A percentile compares a stretch with the other conserved stretches of the same genome.
phyloP scores from a whole-genome alignment of 805 yeast species.

The Starmerella stigmatis region DNA sequence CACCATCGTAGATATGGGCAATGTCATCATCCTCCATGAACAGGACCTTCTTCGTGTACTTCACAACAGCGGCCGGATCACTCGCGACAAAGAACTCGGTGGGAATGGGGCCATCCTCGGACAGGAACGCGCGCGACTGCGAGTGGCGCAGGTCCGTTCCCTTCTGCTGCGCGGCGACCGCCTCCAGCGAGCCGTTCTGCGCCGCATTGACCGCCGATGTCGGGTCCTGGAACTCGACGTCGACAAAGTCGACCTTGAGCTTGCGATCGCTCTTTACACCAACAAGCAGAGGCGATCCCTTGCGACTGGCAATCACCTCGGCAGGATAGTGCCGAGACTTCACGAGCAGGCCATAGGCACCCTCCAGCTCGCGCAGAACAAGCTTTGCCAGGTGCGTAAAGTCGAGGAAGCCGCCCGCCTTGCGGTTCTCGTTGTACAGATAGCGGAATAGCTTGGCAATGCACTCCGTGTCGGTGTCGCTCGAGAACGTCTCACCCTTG shows the following conservation, averaged over 20 bases:
- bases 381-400: slow-evolving; percentile 87
- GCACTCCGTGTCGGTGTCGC: slow-evolving; percentile 96
- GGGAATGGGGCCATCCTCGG: slow-evolving; percentile 92
- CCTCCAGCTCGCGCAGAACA: slow-evolving; percentile 86
- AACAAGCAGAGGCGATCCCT: slow-evolving; percentile 92
- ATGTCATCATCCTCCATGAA: slow-evolving; percentile 97
- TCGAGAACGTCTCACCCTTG: slow-evolving; percentile 74
- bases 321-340: slow-evolving; percentile 88
- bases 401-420: slow-evolving; percentile 48
- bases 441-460: slow-evolving; percentile 92
- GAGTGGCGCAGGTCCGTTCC: slow-evolving; percentile 55
- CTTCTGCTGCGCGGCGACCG: slow-evolving; percentile 49
- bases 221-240: slow-evolving; percentile 84
- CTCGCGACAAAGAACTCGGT: slow-evolving; percentile 93
- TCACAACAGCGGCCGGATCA: slow-evolving; percentile 92
- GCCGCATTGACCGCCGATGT: slow-evolving; percentile 20
- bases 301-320: slow-evolving; percentile 93
- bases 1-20: slow-evolving; percentile 97
- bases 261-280: slow-evolving; percentile 93
- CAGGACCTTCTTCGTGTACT: slow-evolving; percentile 93
- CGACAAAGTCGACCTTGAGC: slow-evolving; percentile 94
- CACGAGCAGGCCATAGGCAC: slow-evolving; percentile 92
- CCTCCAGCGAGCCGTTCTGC: slow-evolving; percentile 25
- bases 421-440: slow-evolving; percentile 74
- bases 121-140: slow-evolving; percentile 91